Conservation (phyloP, 2,329 filamentous ascomycete genomes). For the Geosmithia flava region DNA sequence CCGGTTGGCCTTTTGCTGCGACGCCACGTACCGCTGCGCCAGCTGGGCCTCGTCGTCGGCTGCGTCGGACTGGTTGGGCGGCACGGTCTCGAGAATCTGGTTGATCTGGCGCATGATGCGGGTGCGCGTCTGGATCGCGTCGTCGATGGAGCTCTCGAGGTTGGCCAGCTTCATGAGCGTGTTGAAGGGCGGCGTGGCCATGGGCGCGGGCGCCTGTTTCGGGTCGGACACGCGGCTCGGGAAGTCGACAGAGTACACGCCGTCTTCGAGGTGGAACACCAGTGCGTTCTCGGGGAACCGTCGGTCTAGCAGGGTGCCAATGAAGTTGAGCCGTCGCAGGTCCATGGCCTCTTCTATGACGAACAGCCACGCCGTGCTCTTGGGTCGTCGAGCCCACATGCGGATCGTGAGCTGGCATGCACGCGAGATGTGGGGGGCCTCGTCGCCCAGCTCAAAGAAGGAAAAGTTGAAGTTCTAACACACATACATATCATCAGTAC, state of each 20-base stretch:
- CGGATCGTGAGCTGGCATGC: conserved; percentile 52
- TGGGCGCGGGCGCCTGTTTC: conserved; percentile 31
- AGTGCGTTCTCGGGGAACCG: conserved; percentile 72
- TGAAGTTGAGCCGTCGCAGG: conserved; percentile 62
- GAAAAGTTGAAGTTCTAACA: conserved; percentile 72
- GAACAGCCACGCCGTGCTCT: conserved; percentile 38
- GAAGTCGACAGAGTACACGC: conserved; percentile 72
- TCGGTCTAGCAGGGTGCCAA: conserved; percentile 59
- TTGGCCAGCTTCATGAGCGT: conserved; percentile 80
- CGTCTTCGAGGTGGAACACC: conserved; percentile 75
- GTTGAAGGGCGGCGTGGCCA: conserved; percentile 70
- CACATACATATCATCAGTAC: too few species aligned
- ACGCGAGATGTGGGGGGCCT: conserved; percentile 52
- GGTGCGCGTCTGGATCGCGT: conserved; percentile 68
- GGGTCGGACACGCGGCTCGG: conserved; percentile 36
- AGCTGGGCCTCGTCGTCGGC: conserved; percentile 36
- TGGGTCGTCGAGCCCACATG: conserved; percentile 57
- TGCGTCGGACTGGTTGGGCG: conserved; percentile 28
- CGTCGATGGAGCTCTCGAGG: conserved; percentile 81
- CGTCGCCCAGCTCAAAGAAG: conserved; percentile 63
- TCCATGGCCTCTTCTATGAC: conserved; percentile 63
- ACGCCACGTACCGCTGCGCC: conserved; percentile 40
- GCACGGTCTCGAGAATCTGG: conserved; percentile 29
- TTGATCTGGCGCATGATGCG: conserved; percentile 71
- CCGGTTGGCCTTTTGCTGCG: conserved; percentile 55